Evolutionary conservation across 2,329 filamentous ascomycete species (phyloP), one percentile per base, ranked within the genome.

Genomic region (Aspergillus pseudoglaucus): DNA sequence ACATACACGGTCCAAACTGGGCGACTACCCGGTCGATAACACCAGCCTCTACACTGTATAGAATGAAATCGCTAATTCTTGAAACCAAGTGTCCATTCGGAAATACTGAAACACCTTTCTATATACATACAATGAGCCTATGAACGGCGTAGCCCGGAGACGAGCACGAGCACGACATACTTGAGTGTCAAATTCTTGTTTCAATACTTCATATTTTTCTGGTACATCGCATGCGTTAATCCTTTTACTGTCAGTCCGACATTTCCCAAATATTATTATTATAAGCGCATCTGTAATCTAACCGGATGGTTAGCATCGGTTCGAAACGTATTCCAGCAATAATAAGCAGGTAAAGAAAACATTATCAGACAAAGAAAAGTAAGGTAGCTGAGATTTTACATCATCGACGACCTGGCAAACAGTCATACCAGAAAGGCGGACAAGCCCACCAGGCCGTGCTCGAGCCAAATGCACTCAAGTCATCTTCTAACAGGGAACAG

Each of bases 391-490:
- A 93, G 87, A 84, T 77, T 83, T 95, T 86, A 94, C 91, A 96
- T 96, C 91, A 96, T 82, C 81, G 91, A 95, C 85, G 81, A 80
- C 77, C 75, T 75, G 75, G 75, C 68, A 58, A 66, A 65, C 59
- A 61, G 74, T 73, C 73, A 74, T 72, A 77, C 85, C 88, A 91
- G 80, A 85, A 95, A 83, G 87, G 85, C 77, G 72, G 72, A 76
- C 76, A 75, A 63, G 23, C 71, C 67, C 75, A 73, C 75, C 77
- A 75, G 72, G 76, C 83, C 82, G 90, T 95, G 80, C 91, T 97
- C 91, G 89, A 97, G 91, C 91, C 91, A 97, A 97, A 97, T 97
- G 91, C 91, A 90, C 91, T 97, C 91, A 91, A 89, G 91, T 97
- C 91, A 97, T 97, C 91, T 94, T 90, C 68, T 53, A 59, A 69